Evolutionary conservation across 352 stramenopile species (phyloP).

Genomic region (Globisporangium irregulare): DNA sequence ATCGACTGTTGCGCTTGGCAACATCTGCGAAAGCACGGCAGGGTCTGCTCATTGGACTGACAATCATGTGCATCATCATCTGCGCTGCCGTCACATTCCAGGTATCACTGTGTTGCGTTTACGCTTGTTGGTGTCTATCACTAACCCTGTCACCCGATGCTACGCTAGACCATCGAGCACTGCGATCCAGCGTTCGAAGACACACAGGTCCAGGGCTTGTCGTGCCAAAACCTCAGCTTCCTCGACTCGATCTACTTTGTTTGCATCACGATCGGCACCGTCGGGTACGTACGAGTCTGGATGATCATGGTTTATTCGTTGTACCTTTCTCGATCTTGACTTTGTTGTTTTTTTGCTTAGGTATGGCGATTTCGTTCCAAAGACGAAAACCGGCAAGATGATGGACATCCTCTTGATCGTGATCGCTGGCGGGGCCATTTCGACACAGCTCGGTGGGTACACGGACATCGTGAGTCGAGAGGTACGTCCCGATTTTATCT

Average conservation of each 20-base stretch:
- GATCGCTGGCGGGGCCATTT: conserved; percentile 65
- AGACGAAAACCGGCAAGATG: conserved; percentile 55
- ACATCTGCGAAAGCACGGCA: conserved; percentile 61
- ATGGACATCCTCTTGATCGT: conserved; percentile 73
- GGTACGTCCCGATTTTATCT: conserved; percentile 7
- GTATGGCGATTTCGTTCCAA: conserved; percentile 73
- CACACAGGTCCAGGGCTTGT: conserved; percentile 22
- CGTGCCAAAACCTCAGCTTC: conserved; percentile 71
- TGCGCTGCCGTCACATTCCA: conserved; percentile 57
- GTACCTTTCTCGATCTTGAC: background rate
- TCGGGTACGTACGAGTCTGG: conserved; percentile 28
- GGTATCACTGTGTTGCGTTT: conserved; percentile 19
- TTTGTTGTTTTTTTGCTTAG: background rate
- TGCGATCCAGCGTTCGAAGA: conserved; percentile 33
- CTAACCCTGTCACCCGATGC: background rate
- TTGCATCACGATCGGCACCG: conserved; percentile 80
- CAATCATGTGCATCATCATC: conserved; percentile 58
- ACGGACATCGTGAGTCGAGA: conserved; percentile 72
- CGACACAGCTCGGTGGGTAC: conserved; percentile 63
- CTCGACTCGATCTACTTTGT: conserved; percentile 82
- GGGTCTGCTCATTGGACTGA: conserved; percentile 47
- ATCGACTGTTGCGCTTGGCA: conserved; percentile 52
- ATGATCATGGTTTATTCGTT: background rate
- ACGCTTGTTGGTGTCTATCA: background rate
- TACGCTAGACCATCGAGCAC: conserved; percentile 54